Conservation (phyloP, 1,284 basidiomycete genomes). For the Naganishia cerealis region DNA sequence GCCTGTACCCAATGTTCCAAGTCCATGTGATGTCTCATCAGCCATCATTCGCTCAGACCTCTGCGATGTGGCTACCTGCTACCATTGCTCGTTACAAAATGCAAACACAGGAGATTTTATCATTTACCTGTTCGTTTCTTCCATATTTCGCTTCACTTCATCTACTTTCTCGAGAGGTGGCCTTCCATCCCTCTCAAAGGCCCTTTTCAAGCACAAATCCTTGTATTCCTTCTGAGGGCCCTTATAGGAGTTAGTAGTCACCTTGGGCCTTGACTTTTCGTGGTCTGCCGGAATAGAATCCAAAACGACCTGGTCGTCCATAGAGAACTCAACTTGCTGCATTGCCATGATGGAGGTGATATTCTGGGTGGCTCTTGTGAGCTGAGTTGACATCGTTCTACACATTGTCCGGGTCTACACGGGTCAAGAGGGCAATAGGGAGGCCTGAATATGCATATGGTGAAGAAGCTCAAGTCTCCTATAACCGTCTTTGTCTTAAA, state of each 20-base stretch:
- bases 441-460: neutral
- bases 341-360: neutral
- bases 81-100: neutral
- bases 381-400: neutral
- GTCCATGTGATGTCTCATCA: neutral
- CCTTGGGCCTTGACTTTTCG: constrained; percentile 4
- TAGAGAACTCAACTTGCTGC: neutral
- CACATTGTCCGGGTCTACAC: neutral
- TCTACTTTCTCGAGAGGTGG: constrained; percentile 7
- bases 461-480: neutral
- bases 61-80: neutral
- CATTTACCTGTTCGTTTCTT: constrained; percentile 6
- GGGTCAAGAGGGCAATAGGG: neutral
- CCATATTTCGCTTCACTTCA: constrained; percentile 3
- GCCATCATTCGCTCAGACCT: neutral
- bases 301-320: neutral
- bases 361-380: neutral
- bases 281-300: neutral
- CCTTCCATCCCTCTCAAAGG: constrained; percentile 1
- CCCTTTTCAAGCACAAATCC: neutral
- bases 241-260: neutral
- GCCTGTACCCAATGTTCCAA: neutral
- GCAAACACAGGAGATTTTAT: neutral
- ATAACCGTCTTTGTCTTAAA: neutral
- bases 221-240: constrained; percentile 2